A percentile compares a stretch with the other conserved stretches of the same genome.
Evolutionary conservation across 345 rosid species (phyloP).

Genomic region (Hypericum perforatum): DNA sequence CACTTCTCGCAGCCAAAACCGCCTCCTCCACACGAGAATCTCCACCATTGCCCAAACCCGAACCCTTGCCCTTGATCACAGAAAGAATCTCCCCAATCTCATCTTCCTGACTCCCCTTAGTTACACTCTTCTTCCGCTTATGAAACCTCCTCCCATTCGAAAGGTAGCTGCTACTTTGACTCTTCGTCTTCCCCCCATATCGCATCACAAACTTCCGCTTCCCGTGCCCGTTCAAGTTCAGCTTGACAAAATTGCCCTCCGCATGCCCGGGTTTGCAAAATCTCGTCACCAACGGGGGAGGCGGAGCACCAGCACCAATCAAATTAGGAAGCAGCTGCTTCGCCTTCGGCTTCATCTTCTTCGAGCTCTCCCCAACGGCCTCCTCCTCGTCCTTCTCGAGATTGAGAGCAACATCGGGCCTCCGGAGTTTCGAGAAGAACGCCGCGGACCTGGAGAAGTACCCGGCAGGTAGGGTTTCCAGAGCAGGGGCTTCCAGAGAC

Average conservation of each 20-base stretch:
- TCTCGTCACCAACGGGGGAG: slow-evolving; percentile 35
- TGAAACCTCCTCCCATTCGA: slow-evolving; percentile 21
- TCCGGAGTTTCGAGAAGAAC: slow-evolving; percentile 51
- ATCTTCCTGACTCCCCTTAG: slow-evolving; percentile 28
- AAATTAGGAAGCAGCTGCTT: slow-evolving; percentile 46
- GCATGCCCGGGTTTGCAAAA: slow-evolving; percentile 28
- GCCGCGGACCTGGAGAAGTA: slow-evolving; percentile 40
- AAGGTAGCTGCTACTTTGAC: slow-evolving; percentile 15
- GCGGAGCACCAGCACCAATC: slow-evolving; percentile 28
- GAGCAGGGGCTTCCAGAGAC: slow-evolving; percentile 10
- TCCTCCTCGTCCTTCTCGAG: slow-evolving; percentile 26
- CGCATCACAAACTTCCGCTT: slow-evolving; percentile 49
- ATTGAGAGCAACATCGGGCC: slow-evolving; percentile 22
- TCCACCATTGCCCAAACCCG: slow-evolving; percentile 12
- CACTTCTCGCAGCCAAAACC: slow-evolving; percentile 34
- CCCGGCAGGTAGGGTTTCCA: slow-evolving; percentile 42
- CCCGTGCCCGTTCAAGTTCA: slow-evolving; percentile 39
- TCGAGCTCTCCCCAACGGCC: neutral
- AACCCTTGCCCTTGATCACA: slow-evolving; percentile 23
- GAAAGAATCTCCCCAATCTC: slow-evolving; percentile 33
- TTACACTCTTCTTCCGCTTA: slow-evolving; percentile 40
- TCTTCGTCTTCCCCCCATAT: slow-evolving; percentile 25
- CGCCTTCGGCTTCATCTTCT: neutral
- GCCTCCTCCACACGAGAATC: slow-evolving; percentile 36
- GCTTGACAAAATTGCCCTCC: slow-evolving; percentile 85